These are phyloP conservation scores for Nicotiana tabacum DNA, from an alignment of 257 asterid species.

Conservation along the genomic window DNA sequence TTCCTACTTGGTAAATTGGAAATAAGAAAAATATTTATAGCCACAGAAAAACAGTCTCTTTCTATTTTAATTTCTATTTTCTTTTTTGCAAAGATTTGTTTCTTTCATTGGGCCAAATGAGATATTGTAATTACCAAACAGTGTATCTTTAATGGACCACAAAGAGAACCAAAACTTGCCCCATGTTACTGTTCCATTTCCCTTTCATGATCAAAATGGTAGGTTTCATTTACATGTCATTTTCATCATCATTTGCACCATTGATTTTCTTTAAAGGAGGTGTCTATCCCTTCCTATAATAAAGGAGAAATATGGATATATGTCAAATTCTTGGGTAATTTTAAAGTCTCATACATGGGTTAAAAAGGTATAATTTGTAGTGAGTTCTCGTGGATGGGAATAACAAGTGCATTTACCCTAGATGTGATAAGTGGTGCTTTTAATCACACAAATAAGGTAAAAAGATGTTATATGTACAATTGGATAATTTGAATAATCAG, in stretches of 20 bases:
- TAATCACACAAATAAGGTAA: background rate
- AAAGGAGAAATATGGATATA: conserved; percentile 16
- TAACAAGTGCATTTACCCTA: background rate
- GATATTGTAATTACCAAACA: background rate
- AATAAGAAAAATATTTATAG: background rate
- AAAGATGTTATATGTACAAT: background rate
- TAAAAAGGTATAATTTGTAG: too few species aligned
- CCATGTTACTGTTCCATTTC: conserved; percentile 6
- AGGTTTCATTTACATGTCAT: conserved; percentile 25
- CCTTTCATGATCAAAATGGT: conserved; percentile 16
- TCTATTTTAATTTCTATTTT: background rate
- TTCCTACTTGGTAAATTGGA: background rate
- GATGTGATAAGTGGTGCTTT: background rate
- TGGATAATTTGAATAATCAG: background rate
- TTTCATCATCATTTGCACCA: conserved; percentile 37
- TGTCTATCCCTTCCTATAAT: conserved; percentile 9
- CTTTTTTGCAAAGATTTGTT: background rate
- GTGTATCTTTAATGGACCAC: conserved; percentile 5
- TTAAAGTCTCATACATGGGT: too few species aligned
- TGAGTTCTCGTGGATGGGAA: too few species aligned
- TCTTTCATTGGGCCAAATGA: conserved; percentile 5
- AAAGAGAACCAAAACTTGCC: background rate
- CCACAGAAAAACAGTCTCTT: conserved; percentile 2
- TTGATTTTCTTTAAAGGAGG: conserved; percentile 18
- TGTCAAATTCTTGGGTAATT: background rate